phyloP scores from a whole-genome alignment of 495 filamentous ascomycete genomes.

The Aspergillus bertholletiae region DNA sequence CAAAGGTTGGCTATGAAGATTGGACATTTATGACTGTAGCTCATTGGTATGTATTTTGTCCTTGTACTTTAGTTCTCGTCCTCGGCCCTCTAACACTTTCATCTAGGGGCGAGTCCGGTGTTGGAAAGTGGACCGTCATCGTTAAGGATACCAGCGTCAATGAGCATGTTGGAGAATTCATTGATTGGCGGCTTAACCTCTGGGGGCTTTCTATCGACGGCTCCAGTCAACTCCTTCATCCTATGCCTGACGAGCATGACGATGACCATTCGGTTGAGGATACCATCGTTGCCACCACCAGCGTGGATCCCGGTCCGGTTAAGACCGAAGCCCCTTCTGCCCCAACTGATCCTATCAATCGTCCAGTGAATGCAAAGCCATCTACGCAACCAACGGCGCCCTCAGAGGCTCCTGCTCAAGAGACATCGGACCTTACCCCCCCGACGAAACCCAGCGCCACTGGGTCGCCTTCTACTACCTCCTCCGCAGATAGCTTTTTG shows the following conservation, averaged over 20 bases:
- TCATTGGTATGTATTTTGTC: slow-evolving; percentile 68
- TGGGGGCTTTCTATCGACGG: slow-evolving; percentile 87
- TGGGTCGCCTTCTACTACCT: slow-evolving; percentile 42
- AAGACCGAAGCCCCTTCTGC: slow-evolving; percentile 40
- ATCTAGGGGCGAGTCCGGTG: slow-evolving; percentile 78
- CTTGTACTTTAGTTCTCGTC: background rate
- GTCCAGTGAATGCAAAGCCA: slow-evolving; percentile 66
- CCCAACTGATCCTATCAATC: slow-evolving; percentile 70
- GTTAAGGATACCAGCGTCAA: slow-evolving; percentile 86
- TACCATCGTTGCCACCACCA: slow-evolving; percentile 51
- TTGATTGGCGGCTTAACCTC: slow-evolving; percentile 90
- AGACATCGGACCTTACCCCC: slow-evolving; percentile 5
- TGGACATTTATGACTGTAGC: slow-evolving; percentile 99
- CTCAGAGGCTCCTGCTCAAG: slow-evolving; percentile 26
- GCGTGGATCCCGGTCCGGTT: slow-evolving; percentile 41
- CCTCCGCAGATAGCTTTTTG: slow-evolving; percentile 57
- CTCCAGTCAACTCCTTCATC: slow-evolving; percentile 63
- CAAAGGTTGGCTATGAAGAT: slow-evolving; percentile 73
- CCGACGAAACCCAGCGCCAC: slow-evolving; percentile 31
- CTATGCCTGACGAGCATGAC: slow-evolving; percentile 80
- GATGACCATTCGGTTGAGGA: slow-evolving; percentile 72
- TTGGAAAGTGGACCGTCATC: slow-evolving; percentile 86
- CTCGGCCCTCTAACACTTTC: slow-evolving; percentile 10
- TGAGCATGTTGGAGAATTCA: slow-evolving; percentile 68
- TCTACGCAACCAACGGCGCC: slow-evolving; percentile 29